Conservation (phyloP, 345 rosid genomes). For the Brassica carinata region DNA sequence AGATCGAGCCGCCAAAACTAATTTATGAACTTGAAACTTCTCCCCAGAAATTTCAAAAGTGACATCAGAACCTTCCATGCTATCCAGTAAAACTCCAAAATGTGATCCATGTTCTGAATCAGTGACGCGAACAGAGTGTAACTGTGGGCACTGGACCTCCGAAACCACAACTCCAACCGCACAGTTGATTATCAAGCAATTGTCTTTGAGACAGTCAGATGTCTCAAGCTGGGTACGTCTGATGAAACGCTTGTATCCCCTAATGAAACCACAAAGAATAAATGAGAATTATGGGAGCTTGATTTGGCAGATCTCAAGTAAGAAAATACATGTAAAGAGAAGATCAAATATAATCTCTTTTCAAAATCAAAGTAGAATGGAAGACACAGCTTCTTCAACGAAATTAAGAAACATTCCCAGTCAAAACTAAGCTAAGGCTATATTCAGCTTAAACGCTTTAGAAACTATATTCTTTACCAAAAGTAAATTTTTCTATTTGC, state of each 20-base stretch:
- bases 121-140: constrained; percentile 55
- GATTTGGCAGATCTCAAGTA: neutral
- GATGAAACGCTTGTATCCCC: constrained; percentile 49
- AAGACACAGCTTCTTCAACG: neutral
- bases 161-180: constrained; percentile 89
- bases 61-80: constrained; percentile 28
- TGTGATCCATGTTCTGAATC: constrained; percentile 77
- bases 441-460: neutral
- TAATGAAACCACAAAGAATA: constrained; percentile 36
- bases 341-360: neutral
- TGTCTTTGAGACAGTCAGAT: constrained; percentile 47
- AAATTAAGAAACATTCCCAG: neutral
- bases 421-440: constrained; percentile 9
- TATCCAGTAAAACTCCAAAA: constrained; percentile 64
- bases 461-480: neutral
- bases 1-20: constrained; percentile 92
- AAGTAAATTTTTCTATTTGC: too few species aligned
- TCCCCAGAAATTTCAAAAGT: constrained; percentile 70
- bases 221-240: too few species aligned
- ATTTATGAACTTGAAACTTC: constrained; percentile 74
- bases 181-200: constrained; percentile 81
- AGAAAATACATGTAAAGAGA: constrained; percentile 4
- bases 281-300: neutral
- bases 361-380: neutral
- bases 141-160: constrained; percentile 66